Conservation (phyloP, 2,329 filamentous ascomycete species). For the Chrysoporthe austroafricana region DNA sequence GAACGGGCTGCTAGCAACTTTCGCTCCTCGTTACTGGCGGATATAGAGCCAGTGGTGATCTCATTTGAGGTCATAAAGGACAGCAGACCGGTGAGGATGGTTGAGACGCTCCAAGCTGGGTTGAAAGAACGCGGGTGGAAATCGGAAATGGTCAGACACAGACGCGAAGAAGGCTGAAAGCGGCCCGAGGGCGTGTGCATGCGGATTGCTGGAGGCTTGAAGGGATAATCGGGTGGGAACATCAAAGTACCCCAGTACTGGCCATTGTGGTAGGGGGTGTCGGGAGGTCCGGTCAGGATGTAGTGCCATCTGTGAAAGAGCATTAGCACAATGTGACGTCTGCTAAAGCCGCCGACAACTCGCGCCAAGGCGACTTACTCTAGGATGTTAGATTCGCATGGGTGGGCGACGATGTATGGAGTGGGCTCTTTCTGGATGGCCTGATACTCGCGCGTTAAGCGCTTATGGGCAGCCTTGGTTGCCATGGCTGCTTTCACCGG, state of each 20-base stretch:
- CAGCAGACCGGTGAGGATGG: conserved; percentile 89
- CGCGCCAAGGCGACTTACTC: conserved; percentile 61
- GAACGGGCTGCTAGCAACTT: conserved; percentile 76
- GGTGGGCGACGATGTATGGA: conserved; percentile 86
- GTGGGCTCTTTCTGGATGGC: conserved; percentile 74
- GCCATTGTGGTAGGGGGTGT: conserved; percentile 90
- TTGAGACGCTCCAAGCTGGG: conserved; percentile 96
- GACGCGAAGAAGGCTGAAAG: conserved; percentile 88
- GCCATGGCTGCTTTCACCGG: conserved; percentile 23
- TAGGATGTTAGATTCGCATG: conserved; percentile 87
- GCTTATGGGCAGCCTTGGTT: conserved; percentile 29
- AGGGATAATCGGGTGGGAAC: conserved; percentile 96
- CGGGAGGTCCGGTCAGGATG: conserved; percentile 90
- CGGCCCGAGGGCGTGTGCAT: conserved; percentile 98
- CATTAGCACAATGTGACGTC: too few relatives aligned
- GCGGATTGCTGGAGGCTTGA: conserved; percentile 93
- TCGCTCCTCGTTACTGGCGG: conserved; percentile 76
- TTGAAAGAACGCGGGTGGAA: conserved; percentile 99
- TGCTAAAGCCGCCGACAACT: neutral
- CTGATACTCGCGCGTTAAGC: conserved; percentile 65
- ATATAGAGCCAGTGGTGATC: conserved; percentile 93
- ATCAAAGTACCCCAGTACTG: conserved; percentile 98
- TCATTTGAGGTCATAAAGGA: conserved; percentile 99
- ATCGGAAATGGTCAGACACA: conserved; percentile 95
- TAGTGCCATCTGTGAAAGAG: conserved; percentile 75